These are phyloP conservation scores for Penicillium hesseltinei DNA, from an alignment of 2,329 filamentous ascomycete genomes.

Conservation along the genomic window DNA sequence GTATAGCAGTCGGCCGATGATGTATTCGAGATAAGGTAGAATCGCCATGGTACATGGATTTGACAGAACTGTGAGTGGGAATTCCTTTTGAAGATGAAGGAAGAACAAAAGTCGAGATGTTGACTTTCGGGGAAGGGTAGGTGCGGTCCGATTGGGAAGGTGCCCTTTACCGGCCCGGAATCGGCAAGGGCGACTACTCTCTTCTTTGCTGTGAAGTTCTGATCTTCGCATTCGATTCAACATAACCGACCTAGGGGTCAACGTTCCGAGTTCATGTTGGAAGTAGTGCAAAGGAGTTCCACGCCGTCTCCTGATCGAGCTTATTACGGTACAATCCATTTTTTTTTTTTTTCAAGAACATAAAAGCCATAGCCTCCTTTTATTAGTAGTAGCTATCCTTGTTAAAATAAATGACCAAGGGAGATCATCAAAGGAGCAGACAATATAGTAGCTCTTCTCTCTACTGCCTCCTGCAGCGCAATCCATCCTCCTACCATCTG, in stretches of 20 bases:
- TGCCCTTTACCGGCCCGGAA: slow-evolving; percentile 24
- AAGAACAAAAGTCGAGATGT: background rate
- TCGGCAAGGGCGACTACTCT: slow-evolving; percentile 11
- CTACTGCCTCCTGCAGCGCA: background rate
- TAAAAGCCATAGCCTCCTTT: too few relatives aligned
- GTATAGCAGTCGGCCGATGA: slow-evolving; percentile 23
- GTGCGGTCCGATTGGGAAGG: slow-evolving; percentile 1
- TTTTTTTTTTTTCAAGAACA: too few relatives aligned
- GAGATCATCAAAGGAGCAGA: background rate
- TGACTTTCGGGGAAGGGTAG: background rate
- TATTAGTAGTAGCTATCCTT: too few relatives aligned
- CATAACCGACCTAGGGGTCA: too few relatives aligned
- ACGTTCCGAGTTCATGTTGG: too few relatives aligned
- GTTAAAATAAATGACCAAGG: too few relatives aligned
- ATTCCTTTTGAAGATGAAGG: background rate
- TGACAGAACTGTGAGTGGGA: too few relatives aligned
- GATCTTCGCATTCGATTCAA: background rate
- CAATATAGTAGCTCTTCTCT: background rate
- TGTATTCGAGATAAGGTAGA: slow-evolving; percentile 21
- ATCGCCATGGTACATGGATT: background rate
- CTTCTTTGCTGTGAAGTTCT: background rate
- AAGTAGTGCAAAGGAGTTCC: too few relatives aligned
- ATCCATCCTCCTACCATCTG: background rate
- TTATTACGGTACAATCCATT: too few relatives aligned
- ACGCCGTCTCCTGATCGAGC: too few relatives aligned